A percentile compares a stretch with the other conserved stretches of the same genome.
Evolutionary conservation across 306 rosid genomes (phyloP).

Genomic region (Trifolium subterraneum): DNA sequence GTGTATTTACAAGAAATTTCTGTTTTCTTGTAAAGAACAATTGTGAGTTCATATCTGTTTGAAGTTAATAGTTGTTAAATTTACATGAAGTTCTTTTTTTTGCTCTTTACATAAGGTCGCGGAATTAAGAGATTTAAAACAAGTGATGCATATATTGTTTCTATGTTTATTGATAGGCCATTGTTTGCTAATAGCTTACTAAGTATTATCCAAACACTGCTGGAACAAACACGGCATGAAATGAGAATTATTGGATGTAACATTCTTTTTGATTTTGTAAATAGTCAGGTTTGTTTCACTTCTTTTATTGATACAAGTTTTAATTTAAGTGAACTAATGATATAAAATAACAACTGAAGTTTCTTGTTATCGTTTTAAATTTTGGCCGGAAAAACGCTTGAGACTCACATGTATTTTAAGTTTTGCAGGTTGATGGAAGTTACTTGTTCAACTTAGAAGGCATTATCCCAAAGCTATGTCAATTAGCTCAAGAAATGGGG

Average conservation of each 20-base stretch:
- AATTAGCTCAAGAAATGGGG: conserved; percentile 81
- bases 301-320: conserved; percentile 23
- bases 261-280: conserved; percentile 84
- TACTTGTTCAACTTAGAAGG: conserved; percentile 84
- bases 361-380: conserved; percentile 16
- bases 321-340: conserved; percentile 15
- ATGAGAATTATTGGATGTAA: conserved; percentile 89
- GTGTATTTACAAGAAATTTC: conserved; percentile 82
- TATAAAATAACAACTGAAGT: conserved; percentile 14
- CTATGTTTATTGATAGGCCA: conserved; percentile 66
- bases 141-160: conserved; percentile 28
- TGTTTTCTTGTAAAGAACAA: conserved; percentile 86
- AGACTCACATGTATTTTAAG: conserved; percentile 32
- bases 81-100: conserved; percentile 27
- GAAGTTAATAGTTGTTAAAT: conserved; percentile 20
- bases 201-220: conserved; percentile 78
- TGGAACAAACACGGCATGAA: conserved; percentile 92
- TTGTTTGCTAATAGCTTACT: conserved; percentile 89
- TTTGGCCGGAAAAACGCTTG: conserved; percentile 19
- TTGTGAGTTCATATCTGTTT: conserved; percentile 66
- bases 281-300: conserved; percentile 73
- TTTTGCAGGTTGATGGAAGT: conserved; percentile 76
- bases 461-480: conserved; percentile 81
- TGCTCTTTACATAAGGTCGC: conserved; percentile 17
- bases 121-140: conserved; percentile 30